Percentiles rank a stretch among this genome's conserved stretches.
These are phyloP conservation scores for Cladophialophora psammophila DNA, from an alignment of 2,329 filamentous ascomycete species.

Conservation along the genomic window DNA sequence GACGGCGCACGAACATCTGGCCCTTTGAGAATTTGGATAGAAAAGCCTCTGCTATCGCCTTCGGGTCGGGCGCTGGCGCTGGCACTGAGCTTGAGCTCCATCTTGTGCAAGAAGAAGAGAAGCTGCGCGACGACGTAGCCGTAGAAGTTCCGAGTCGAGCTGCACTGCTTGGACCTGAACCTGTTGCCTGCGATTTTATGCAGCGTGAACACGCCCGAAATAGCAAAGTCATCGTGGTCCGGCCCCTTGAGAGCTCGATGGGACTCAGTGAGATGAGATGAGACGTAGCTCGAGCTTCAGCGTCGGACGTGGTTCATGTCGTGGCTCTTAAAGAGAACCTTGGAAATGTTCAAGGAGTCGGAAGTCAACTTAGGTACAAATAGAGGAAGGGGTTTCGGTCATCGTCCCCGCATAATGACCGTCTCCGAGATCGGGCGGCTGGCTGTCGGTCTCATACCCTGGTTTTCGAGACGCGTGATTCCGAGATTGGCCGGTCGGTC, in stretches of 20 bases:
- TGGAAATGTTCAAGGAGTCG: not conserved
- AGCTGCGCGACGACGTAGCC: conserved; percentile 1
- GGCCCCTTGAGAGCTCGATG: not conserved
- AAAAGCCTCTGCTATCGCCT: conserved; percentile 44
- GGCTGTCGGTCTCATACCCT: conserved; percentile 22
- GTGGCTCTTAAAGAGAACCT: not conserved
- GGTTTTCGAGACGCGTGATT: conserved; percentile 29
- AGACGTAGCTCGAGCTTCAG: not conserved
- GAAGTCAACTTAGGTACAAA: not conserved
- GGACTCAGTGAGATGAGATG: not conserved
- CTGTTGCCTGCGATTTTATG: not conserved
- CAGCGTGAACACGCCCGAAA: conserved; percentile 18
- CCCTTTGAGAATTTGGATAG: conserved; percentile 52
- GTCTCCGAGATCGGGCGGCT: conserved; percentile 32
- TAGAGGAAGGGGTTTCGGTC: not conserved
- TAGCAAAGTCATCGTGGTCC: conserved; percentile 7
- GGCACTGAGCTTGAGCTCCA: not conserved
- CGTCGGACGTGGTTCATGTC: not conserved
- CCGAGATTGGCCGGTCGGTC: conserved; percentile 24
- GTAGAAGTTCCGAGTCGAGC: conserved; percentile 12
- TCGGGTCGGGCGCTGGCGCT: conserved; percentile 24
- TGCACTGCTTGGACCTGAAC: not conserved
- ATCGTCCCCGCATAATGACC: conserved; percentile 24
- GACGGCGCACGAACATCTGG: conserved; percentile 54
- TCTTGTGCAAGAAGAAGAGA: conserved; percentile 23